Evolutionary conservation across 495 filamentous ascomycete genomes (phyloP), one percentile per base, ranked within the genome.

Genomic region (Aspergillus coremiiformis): DNA sequence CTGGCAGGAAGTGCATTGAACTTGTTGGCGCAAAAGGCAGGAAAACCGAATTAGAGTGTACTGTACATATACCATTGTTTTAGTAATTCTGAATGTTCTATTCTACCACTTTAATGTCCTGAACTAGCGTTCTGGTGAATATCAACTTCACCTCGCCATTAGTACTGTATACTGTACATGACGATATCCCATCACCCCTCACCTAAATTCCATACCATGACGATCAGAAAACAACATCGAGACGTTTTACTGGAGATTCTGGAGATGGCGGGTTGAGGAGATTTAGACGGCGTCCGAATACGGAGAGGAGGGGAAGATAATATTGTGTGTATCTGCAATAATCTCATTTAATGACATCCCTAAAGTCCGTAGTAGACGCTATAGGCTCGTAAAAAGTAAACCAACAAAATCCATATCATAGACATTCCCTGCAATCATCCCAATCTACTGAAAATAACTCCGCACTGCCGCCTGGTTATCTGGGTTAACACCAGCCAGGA

Each of bases 1-100:
- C 72, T 98, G 9, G 93, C 93, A 2, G 93, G 93, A 7, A 95
- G 90, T 70, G 93, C 93, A 44, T 68, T 98, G 73, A 98, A 98
- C 75, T 55, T 94, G 63, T 68, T 96, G 60, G 81, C 86, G 14
- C 81, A 82, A 77, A 69, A 24, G 35, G 48, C 48, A 11, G 33
- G 33, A 4, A 43, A 51, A 21, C 46, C 43, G 26, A n/a, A 45
- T 45, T 45, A 24, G n/a, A 26, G 26, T 15, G 20, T 45, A 45
- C 27, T 15, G 20, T 45, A 45, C 21, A 44, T 44, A 19, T 42
- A 42, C 22, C 24, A 27, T n/a, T n/a, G n/a, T n/a, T n/a, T n/a
- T n/a, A n/a, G n/a, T n/a, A n/a, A n/a, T n/a, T n/a, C n/a, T n/a
- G n/a, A n/a, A n/a, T n/a, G n/a, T n/a, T n/a, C n/a, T n/a, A n/a